Percentiles rank a stretch among this genome's conserved stretches.
phyloP scores from a whole-genome alignment of 768 basidiomycete genomes.

The Sporobolomyces pararoseus region DNA sequence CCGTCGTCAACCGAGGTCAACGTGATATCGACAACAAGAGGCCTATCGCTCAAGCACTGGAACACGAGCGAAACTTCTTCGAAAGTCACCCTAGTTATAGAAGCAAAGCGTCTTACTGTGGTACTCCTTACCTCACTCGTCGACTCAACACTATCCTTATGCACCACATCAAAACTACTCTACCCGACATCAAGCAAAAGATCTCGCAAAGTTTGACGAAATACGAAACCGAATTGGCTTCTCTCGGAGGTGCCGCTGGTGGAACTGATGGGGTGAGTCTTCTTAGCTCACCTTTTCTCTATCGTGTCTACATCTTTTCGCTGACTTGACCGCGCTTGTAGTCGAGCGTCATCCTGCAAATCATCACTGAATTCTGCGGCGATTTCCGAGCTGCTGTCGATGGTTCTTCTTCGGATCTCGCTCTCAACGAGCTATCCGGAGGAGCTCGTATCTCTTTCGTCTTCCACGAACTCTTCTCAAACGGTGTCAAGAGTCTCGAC shows the following conservation, averaged over 20 bases:
- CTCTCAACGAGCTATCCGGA: constrained; percentile 93
- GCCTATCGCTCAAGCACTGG: constrained; percentile 76
- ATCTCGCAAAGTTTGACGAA: constrained; percentile 88
- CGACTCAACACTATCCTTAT: constrained; percentile 97
- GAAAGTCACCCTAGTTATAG: constrained; percentile 91
- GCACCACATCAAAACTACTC: constrained; percentile 94
- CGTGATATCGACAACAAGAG: constrained; percentile 90
- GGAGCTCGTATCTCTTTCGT: constrained; percentile 98
- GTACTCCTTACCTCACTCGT: constrained; percentile 89
- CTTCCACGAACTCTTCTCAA: constrained; percentile 97
- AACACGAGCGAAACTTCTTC: constrained; percentile 86
- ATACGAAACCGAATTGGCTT: constrained; percentile 73
- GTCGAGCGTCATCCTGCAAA: constrained; percentile 79
- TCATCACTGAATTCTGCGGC: constrained; percentile 95
- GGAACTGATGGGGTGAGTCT: constrained; percentile 64
- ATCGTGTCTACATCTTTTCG: neutral
- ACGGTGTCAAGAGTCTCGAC: constrained; percentile 90
- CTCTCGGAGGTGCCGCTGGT: constrained; percentile 80
- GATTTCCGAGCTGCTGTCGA: constrained; percentile 97
- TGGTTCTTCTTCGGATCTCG: constrained; percentile 92
- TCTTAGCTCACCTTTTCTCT: too few relatives aligned
- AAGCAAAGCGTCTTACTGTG: constrained; percentile 90
- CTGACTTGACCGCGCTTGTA: neutral
- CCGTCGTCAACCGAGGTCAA: constrained; percentile 97
- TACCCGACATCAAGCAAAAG: constrained; percentile 97